These are phyloP conservation scores for Plasmodium cynomolgi DNA, from an alignment of 169 alveolate genomes.

Conservation along the genomic window DNA sequence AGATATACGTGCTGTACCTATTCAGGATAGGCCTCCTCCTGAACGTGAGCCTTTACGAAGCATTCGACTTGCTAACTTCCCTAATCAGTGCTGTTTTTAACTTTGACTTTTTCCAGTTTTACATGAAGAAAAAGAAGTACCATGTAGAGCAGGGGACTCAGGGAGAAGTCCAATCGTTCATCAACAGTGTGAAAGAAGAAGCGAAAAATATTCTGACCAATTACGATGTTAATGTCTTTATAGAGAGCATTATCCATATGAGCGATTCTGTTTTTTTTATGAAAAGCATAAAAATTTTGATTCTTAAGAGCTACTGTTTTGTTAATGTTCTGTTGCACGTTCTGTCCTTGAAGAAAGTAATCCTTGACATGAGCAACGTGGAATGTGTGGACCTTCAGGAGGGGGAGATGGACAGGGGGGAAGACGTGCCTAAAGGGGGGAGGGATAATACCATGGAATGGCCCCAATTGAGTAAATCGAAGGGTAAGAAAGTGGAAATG, in stretches of 20 bases:
- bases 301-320: conserved; percentile 44
- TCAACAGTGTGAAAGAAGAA: conserved; percentile 20
- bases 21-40: conserved; percentile 28
- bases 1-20: conserved; percentile 27
- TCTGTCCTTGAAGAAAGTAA: background rate
- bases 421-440: background rate
- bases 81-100: conserved; percentile 2
- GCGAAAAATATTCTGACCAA: background rate
- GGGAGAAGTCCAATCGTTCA: background rate
- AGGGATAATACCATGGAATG: background rate
- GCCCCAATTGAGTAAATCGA: background rate
- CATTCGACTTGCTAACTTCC: conserved; percentile 36
- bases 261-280: conserved; percentile 24
- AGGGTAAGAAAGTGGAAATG: background rate
- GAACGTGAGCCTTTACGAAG: conserved; percentile 50
- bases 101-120: conserved; percentile 32
- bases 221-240: conserved; percentile 22
- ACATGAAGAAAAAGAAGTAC: conserved; percentile 19
- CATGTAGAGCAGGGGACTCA: conserved; percentile 6
- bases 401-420: background rate
- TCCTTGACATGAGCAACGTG: conserved; percentile 33
- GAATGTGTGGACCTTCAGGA: background rate
- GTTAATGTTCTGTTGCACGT: conserved; percentile 38
- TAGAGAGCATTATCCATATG: conserved; percentile 29
- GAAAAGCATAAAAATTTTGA: conserved; percentile 12